Percentiles rank a stretch among this genome's conserved stretches.
Evolutionary conservation across 1,284 basidiomycete species (phyloP).

Genomic region (Irpex sp.): DNA sequence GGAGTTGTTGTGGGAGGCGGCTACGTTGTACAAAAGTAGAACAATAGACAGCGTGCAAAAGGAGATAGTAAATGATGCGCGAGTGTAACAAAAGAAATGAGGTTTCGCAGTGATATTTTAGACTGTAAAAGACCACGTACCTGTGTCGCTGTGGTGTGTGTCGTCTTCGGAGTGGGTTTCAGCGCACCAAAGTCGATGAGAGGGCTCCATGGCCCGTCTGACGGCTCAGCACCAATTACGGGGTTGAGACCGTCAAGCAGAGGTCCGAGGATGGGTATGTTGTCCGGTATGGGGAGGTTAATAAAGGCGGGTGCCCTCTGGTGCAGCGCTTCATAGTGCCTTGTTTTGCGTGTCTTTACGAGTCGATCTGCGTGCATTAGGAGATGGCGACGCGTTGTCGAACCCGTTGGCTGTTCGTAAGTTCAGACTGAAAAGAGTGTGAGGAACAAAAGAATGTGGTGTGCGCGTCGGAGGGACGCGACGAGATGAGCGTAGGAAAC

Average conservation of each 20-base stretch:
- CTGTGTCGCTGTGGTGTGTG: conserved; percentile 6
- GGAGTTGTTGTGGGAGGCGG: not conserved
- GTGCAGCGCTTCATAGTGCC: conserved; percentile 21
- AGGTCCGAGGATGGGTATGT: conserved; percentile 40
- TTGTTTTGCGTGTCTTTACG: conserved; percentile 15
- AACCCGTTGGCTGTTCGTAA: not conserved
- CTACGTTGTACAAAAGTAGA: not conserved
- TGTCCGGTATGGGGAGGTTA: conserved; percentile 34
- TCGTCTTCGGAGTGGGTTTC: not conserved
- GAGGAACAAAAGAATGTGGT: conserved; percentile 12
- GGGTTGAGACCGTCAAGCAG: conserved; percentile 34
- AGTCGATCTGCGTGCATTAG: conserved; percentile 16
- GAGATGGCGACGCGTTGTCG: not conserved
- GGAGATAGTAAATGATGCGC: not conserved
- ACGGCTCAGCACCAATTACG: conserved; percentile 17
- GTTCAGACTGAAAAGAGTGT: no score
- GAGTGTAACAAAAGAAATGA: not conserved
- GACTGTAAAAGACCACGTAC: not conserved
- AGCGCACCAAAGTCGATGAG: conserved; percentile 3
- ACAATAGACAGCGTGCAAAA: not conserved
- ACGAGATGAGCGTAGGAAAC: not conserved
- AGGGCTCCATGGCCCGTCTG: conserved; percentile 3
- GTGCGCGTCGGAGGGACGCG: not conserved
- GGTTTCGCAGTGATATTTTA: not conserved
- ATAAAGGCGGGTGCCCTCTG: conserved; percentile 39